Evolutionary conservation across 148 eudicot genomes (phyloP).

Genomic region (Rhododendron williamsianum): DNA sequence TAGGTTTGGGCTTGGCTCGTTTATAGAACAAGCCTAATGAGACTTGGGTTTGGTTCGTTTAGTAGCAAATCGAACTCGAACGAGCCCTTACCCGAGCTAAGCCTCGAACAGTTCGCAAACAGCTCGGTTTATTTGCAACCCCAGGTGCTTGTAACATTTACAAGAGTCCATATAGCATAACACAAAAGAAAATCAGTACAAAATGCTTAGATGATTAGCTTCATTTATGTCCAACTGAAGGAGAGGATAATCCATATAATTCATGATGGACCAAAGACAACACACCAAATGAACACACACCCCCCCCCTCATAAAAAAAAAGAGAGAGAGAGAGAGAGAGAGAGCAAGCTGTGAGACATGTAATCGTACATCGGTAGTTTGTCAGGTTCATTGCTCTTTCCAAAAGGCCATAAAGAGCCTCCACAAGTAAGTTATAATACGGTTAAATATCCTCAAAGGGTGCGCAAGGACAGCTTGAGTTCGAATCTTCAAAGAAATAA

Average conservation of each 20-base stretch:
- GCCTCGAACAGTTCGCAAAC: not conserved
- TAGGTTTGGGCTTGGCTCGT: not conserved
- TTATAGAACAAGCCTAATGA: too few species aligned
- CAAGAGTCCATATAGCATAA: not conserved
- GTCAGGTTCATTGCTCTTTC: not conserved
- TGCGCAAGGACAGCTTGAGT: not conserved
- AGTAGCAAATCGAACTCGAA: not conserved
- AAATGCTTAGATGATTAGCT: not conserved
- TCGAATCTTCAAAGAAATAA: not conserved
- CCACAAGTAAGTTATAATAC: not conserved
- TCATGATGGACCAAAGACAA: not conserved
- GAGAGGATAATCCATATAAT: not conserved
- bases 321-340: not conserved
- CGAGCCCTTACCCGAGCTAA: not conserved
- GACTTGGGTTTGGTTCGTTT: not conserved
- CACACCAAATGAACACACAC: not conserved
- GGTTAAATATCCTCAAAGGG: not conserved
- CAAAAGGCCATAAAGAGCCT: not conserved
- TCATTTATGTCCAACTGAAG: not conserved
- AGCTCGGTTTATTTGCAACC: not conserved
- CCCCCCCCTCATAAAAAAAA: not conserved
- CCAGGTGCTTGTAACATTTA: not conserved
- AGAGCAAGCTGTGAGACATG: not conserved
- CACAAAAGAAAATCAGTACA: not conserved
- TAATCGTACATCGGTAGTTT: not conserved